Percentiles rank a stretch among this genome's conserved stretches.
These are phyloP conservation scores for Murraya koenigii DNA, from an alignment of 345 rosid genomes.

Conservation along the genomic window DNA sequence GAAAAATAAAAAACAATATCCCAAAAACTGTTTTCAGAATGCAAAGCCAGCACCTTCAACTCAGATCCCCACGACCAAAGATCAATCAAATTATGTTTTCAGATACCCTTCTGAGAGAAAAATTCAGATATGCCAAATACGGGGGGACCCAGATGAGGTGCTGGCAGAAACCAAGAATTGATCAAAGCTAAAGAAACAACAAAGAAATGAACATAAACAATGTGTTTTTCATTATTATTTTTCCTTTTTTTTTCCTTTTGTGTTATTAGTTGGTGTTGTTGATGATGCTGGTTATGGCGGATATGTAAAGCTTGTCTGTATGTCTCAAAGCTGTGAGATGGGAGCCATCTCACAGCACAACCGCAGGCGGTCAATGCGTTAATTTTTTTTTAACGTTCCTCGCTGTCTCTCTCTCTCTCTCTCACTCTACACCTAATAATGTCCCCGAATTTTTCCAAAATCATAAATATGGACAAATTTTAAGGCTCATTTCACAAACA, in stretches of 20 bases:
- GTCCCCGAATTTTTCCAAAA: neutral
- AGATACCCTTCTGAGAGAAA: conserved; percentile 6
- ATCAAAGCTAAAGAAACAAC: conserved; percentile 3
- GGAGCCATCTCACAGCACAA: neutral
- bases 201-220: neutral
- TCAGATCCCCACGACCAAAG: conserved; percentile 2
- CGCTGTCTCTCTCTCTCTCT: neutral
- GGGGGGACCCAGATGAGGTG: conserved; percentile 2
- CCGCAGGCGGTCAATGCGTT: conserved; percentile 9
- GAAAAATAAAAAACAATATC: neutral
- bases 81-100: conserved; percentile 1
- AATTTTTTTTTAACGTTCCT: conserved; percentile 1
- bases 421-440: neutral
- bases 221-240: neutral
- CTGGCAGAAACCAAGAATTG: neutral
- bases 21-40: neutral
- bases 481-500: neutral
- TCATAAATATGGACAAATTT: neutral
- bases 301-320: neutral
- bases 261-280: neutral
- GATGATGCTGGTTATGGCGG: neutral
- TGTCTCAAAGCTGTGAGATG: conserved; percentile 5
- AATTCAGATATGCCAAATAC: neutral
- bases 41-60: conserved; percentile 2
- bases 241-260: neutral